These are phyloP conservation scores for Leccinum aurantiacum DNA, from an alignment of 768 basidiomycete genomes.

Conservation along the genomic window DNA sequence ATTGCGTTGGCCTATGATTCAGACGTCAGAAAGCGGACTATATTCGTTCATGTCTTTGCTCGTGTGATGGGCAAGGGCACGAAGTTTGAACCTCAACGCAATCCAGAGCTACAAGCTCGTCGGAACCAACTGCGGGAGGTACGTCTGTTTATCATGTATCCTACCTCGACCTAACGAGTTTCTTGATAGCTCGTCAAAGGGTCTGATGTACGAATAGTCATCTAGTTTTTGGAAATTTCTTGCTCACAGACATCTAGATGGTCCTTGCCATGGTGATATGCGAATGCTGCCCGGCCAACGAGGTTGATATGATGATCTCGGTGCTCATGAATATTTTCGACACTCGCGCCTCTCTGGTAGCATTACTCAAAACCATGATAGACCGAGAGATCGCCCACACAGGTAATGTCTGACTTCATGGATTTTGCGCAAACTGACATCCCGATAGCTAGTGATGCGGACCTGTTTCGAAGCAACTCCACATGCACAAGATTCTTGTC, in stretches of 20 bases:
- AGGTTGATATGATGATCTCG: conserved; percentile 82
- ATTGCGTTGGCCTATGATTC: conserved; percentile 74
- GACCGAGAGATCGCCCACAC: conserved; percentile 80
- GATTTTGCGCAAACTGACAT: conserved; percentile 3
- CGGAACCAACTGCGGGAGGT: conserved; percentile 62
- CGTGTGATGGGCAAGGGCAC: conserved; percentile 79
- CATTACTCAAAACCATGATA: conserved; percentile 78
- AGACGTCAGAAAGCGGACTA: conserved; percentile 66
- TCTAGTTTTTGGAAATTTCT: background rate
- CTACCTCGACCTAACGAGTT: conserved; percentile 4
- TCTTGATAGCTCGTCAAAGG: conserved; percentile 63
- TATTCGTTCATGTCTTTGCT: conserved; percentile 84
- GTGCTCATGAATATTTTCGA: conserved; percentile 87
- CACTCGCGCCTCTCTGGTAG: conserved; percentile 67
- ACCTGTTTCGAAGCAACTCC: conserved; percentile 86
- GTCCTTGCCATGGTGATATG: conserved; percentile 81
- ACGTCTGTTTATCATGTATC: conserved; percentile 21
- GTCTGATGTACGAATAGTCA: conserved; percentile 54
- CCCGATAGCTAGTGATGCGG: conserved; percentile 67
- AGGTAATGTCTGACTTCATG: conserved; percentile 42
- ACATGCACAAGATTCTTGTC: conserved; percentile 86
- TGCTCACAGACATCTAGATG: conserved; percentile 46
- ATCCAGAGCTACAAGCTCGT: conserved; percentile 44
- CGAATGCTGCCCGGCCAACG: conserved; percentile 75
- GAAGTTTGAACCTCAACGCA: conserved; percentile 66